Evolutionary conservation across 192 early-diverging fungal species (phyloP).

Genomic region (Chytriomyces confervae): DNA sequence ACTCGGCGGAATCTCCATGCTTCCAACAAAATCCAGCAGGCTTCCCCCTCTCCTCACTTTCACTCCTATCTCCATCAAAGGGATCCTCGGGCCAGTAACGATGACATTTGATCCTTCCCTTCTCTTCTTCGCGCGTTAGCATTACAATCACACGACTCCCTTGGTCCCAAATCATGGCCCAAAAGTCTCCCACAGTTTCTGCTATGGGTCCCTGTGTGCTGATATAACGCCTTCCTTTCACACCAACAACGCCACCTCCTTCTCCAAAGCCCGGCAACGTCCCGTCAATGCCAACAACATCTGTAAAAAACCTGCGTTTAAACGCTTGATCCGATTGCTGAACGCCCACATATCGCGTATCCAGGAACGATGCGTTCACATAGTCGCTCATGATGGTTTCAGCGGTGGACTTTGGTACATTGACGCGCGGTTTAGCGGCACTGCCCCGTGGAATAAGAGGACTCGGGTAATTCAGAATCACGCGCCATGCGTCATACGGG

Average conservation of each 20-base stretch:
- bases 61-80: not conserved
- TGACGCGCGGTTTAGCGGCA: not conserved
- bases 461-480: slow-evolving; percentile 39
- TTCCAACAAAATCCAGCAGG: too few species aligned
- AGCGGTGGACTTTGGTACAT: not conserved
- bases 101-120: slow-evolving; percentile 75
- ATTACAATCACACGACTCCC: slow-evolving; percentile 79
- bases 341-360: slow-evolving; percentile 7
- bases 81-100: slow-evolving; percentile 81
- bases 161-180: slow-evolving; percentile 90
- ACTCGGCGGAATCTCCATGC: too few species aligned
- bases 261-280: not conserved
- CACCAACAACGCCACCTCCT: not conserved
- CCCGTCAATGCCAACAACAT: not conserved
- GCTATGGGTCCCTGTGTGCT: slow-evolving; percentile 87
- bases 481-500: slow-evolving; percentile 57
- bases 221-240: slow-evolving; percentile 67
- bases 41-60: too few species aligned
- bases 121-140: slow-evolving; percentile 80
- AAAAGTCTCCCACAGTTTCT: slow-evolving; percentile 80
- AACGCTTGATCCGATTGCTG: slow-evolving; percentile 1
- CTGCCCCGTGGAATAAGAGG: not conserved
- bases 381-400: slow-evolving; percentile 56
- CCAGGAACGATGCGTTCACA: slow-evolving; percentile 85
- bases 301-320: not conserved